Conservation (phyloP, 768 basidiomycete genomes). For the Lyophyllum shimeji region DNA sequence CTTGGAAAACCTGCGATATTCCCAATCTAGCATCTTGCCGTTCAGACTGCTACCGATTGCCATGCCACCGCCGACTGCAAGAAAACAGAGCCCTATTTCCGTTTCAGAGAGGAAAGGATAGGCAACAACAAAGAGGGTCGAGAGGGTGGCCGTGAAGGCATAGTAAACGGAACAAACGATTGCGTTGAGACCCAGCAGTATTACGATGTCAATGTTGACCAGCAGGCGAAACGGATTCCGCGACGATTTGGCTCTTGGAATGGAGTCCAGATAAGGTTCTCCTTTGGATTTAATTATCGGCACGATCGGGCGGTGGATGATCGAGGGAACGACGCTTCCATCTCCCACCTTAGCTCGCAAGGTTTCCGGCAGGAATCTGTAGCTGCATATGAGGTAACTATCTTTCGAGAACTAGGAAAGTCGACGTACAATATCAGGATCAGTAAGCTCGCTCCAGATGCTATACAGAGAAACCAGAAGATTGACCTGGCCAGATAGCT, state of each 20-base stretch:
- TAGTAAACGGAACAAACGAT: constrained; percentile 58
- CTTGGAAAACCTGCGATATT: constrained; percentile 49
- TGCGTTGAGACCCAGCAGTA: constrained; percentile 52
- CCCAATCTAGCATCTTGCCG: constrained; percentile 65
- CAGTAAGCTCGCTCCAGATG: constrained; percentile 43
- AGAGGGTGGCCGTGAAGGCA: constrained; percentile 57
- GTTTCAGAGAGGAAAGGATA: constrained; percentile 65
- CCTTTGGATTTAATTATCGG: constrained; percentile 35
- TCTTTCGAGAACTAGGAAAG: constrained; percentile 29
- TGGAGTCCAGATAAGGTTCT: constrained; percentile 21
- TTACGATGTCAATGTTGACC: constrained; percentile 52
- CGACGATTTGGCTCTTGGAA: constrained; percentile 38
- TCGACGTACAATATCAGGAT: constrained; percentile 44
- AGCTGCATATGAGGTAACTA: constrained; percentile 28
- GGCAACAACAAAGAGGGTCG: constrained; percentile 54
- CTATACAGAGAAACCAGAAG: constrained; percentile 62
- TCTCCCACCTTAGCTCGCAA: constrained; percentile 54
- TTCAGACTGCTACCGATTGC: constrained; percentile 54
- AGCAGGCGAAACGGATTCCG: constrained; percentile 59
- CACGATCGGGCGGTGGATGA: constrained; percentile 56
- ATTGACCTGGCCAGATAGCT: constrained; percentile 43
- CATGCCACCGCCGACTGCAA: constrained; percentile 75
- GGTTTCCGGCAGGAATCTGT: constrained; percentile 53
- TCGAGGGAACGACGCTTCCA: constrained; percentile 46
- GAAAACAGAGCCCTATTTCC: constrained; percentile 73